These are phyloP conservation scores for Trichosporon sp. DNA, from an alignment of 1,284 basidiomycete species.

Conservation along the genomic window DNA sequence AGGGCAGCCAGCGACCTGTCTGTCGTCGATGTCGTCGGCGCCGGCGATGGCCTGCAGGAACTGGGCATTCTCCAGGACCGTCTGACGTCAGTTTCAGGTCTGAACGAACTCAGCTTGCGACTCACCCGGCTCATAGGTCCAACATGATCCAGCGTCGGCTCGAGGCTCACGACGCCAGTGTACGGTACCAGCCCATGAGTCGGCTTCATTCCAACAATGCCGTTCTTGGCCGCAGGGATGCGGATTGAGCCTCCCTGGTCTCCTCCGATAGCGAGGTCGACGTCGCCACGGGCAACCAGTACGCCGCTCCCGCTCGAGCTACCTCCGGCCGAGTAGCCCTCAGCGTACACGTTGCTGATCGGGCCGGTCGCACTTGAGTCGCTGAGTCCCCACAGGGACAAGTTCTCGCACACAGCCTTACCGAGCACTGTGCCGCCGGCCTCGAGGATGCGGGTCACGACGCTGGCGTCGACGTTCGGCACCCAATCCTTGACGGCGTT, in stretches of 20 bases:
- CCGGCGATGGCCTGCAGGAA: constrained; percentile 54
- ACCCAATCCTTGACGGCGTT: constrained; percentile 30
- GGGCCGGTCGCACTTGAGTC: constrained; percentile 28
- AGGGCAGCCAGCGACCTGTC: constrained; percentile 53
- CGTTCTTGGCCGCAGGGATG: constrained; percentile 52
- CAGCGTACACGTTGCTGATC: constrained; percentile 53
- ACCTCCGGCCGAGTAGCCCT: constrained; percentile 53
- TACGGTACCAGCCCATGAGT: constrained; percentile 56
- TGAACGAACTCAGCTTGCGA: background rate
- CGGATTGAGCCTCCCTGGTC: constrained; percentile 55
- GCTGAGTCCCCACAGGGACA: constrained; percentile 26
- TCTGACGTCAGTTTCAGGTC: constrained; percentile 29
- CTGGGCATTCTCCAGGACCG: constrained; percentile 52
- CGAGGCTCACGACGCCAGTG: constrained; percentile 53
- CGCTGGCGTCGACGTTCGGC: constrained; percentile 51
- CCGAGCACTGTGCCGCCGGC: constrained; percentile 51
- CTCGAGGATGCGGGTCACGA: constrained; percentile 53
- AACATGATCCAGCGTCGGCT: constrained; percentile 51
- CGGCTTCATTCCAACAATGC: constrained; percentile 55
- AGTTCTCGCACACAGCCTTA: constrained; percentile 50
- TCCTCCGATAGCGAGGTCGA: constrained; percentile 55
- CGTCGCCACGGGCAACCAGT: constrained; percentile 51
- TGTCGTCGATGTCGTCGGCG: constrained; percentile 54
- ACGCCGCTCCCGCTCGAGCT: constrained; percentile 54
- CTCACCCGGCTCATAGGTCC: constrained; percentile 30